Conservation (phyloP, 768 basidiomycete genomes). For the Rickenella mellea region DNA sequence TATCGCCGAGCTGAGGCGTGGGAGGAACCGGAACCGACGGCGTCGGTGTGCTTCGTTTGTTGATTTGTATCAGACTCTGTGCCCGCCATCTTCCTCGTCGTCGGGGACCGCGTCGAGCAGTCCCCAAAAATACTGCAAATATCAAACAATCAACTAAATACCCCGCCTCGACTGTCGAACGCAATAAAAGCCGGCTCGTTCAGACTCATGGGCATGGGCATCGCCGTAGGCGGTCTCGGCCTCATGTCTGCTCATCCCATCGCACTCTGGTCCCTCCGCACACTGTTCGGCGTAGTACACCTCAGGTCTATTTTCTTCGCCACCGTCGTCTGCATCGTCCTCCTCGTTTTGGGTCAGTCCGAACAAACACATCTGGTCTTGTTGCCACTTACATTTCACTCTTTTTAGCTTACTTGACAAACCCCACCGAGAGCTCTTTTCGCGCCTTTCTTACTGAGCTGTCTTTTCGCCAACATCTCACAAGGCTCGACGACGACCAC, state of each 20-base stretch:
- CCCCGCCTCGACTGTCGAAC: constrained; percentile 3
- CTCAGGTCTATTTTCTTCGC: constrained; percentile 63
- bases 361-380: constrained; percentile 4
- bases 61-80: no score
- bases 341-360: constrained; percentile 62
- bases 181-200: constrained; percentile 1
- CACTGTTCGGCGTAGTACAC: constrained; percentile 49
- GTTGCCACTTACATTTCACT: constrained; percentile 7
- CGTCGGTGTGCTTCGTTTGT: no score
- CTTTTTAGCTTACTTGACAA: constrained; percentile 80
- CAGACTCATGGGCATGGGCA: constrained; percentile 46
- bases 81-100: no score
- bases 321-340: constrained; percentile 57
- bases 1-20: no score
- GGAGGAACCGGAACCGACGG: no score
- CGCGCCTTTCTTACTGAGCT: constrained; percentile 94
- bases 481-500: constrained; percentile 60
- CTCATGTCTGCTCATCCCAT: constrained; percentile 49
- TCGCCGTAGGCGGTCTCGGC: constrained; percentile 54
- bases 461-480: constrained; percentile 91
- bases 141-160: background rate
- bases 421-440: constrained; percentile 90
- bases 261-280: constrained; percentile 34
- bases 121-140: constrained; percentile 12
- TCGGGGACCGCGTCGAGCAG: constrained; percentile 16